These are phyloP conservation scores for Penicillium sp. DNA, from an alignment of 2,329 filamentous ascomycete genomes.

Conservation along the genomic window DNA sequence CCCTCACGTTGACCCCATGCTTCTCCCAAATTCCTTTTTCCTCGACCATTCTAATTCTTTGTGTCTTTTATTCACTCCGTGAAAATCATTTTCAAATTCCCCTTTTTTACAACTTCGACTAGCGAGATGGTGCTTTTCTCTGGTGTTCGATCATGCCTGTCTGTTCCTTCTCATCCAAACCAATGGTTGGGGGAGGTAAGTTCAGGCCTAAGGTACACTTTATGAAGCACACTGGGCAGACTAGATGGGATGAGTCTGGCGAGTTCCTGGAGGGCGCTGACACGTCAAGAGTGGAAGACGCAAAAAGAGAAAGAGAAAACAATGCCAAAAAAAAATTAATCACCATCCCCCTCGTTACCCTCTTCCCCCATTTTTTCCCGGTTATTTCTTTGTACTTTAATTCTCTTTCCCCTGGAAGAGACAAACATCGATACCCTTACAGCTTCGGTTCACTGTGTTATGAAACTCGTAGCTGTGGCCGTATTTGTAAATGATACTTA, in stretches of 20 bases:
- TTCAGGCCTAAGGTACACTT: neutral
- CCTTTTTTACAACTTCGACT: conserved; percentile 24
- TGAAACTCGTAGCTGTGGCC: conserved; percentile 2
- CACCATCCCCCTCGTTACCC: neutral
- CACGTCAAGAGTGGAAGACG: conserved; percentile 16
- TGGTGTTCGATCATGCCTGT: neutral
- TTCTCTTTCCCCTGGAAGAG: conserved; percentile 28
- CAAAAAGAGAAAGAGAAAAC: conserved; percentile 18
- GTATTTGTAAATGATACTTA: too few species aligned
- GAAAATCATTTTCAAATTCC: conserved; percentile 28
- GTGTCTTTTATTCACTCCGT: conserved; percentile 23
- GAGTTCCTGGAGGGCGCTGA: conserved; percentile 7
- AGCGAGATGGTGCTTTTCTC: conserved; percentile 18
- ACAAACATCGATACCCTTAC: conserved; percentile 43
- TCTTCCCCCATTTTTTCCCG: conserved; percentile 5
- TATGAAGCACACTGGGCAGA: neutral
- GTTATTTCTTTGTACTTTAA: conserved; percentile 35
- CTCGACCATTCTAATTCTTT: conserved; percentile 34
- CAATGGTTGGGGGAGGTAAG: neutral
- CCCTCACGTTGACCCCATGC: conserved; percentile 20
- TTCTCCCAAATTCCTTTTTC: conserved; percentile 15
- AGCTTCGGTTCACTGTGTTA: conserved; percentile 22
- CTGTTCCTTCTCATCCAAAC: neutral
- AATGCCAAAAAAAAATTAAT: conserved; percentile 21
- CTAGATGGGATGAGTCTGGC: neutral